Percentiles rank a stretch among this genome's conserved stretches.
These are phyloP conservation scores for Lactifluus piperatus DNA, from an alignment of 768 basidiomycete genomes.

Conservation along the genomic window DNA sequence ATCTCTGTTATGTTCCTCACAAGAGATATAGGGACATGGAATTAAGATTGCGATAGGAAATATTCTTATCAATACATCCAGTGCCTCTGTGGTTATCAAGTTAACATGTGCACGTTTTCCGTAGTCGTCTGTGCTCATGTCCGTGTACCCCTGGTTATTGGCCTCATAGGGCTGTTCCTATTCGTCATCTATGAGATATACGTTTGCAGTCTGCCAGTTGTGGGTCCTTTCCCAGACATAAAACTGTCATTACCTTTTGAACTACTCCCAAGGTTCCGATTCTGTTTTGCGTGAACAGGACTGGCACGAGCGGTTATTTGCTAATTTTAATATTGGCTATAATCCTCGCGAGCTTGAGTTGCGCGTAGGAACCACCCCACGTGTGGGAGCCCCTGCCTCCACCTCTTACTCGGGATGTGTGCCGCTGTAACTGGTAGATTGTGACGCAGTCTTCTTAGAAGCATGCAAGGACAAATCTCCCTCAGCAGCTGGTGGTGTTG, in stretches of 20 bases:
- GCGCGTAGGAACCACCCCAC: background rate
- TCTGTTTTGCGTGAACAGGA: no score
- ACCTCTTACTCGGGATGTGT: background rate
- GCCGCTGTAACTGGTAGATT: constrained; percentile 27
- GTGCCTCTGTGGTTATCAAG: constrained; percentile 26
- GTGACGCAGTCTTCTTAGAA: constrained; percentile 28
- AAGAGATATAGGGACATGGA: no score
- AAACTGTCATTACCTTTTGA: background rate
- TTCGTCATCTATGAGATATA: constrained; percentile 34
- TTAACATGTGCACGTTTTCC: constrained; percentile 31
- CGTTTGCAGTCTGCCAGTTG: constrained; percentile 29
- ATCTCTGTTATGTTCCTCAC: no score
- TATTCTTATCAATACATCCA: no score
- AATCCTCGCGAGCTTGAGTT: constrained; percentile 17
- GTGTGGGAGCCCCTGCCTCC: background rate
- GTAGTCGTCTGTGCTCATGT: constrained; percentile 35
- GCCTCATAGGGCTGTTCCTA: constrained; percentile 28
- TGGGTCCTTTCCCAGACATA: no score
- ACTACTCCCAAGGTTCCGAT: constrained; percentile 24
- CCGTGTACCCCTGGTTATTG: constrained; percentile 34
- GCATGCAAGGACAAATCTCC: constrained; percentile 33
- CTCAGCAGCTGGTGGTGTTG: constrained; percentile 28
- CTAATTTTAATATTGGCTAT: constrained; percentile 27
- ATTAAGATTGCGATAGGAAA: no score
- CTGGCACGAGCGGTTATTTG: constrained; percentile 29